Base-by-base conservation (phyloP, 2,329 filamentous ascomycete genomes). In the Exophiala viscosa region DNA sequence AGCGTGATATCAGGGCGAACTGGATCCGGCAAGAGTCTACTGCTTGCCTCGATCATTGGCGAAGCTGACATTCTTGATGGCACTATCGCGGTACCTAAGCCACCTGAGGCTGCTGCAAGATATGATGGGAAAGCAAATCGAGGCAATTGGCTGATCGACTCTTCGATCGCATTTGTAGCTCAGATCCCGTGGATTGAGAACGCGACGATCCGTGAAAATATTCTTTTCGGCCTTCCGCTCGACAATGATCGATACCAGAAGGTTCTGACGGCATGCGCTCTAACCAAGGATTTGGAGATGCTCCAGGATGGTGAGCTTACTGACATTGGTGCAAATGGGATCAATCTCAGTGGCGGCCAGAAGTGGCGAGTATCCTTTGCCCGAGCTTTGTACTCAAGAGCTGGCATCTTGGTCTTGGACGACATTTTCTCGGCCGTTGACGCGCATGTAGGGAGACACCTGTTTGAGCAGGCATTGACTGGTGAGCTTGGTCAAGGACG, bases 171-270 rank as follows among this genome's bases (percentile, higher is more conserved):
- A 0, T 92, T 85, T 61, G 86, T 91, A 32, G 82, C 85, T 1
- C 87, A 91, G 65, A 89, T 87, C 6, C 88, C 88, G 0, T 93
- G 88, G 88, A 88, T 93, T 44, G 88, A 92, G 64, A 92, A 91
- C 61, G 86, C 85, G 1, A 87, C 83, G 5, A 84, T 95, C 56
- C 83, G 80, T 50, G 84, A 90, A 40, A 95, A 93, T 61, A 86
- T 93, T 45, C 68, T 89, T 0, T 93, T 92, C 57, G 87, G 87
- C 0, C 72, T 91, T 2, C 87, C 87, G 0, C 80, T 78, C 28
- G 80, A 90, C 49, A 73, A 83, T 52, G 73, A 77, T n/a, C 81
- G 89, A 35, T 93, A 92, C 65, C 72, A 76, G 1, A 81, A 84
- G 61, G 88, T 89, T 0, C 68, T 91, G 6, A 77, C 82, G 33